Evolutionary conservation across 2,329 filamentous ascomycete species (phyloP), one percentile per base, ranked within the genome.

Genomic region (Calonectria multiphialidica): DNA sequence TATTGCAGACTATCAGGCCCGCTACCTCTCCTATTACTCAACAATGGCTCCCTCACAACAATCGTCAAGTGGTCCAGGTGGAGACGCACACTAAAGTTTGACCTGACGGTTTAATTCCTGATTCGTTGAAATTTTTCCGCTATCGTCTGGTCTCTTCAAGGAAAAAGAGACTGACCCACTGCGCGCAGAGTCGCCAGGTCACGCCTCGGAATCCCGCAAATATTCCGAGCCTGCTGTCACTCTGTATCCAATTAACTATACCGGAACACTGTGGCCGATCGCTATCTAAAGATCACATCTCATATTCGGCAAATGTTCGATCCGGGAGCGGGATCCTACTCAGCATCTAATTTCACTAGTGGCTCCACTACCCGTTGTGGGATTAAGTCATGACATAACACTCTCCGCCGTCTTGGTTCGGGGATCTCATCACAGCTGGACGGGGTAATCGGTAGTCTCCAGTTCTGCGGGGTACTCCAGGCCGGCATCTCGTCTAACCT

Each of bases 401-500:
- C n/a, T n/a, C n/a, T n/a, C n/a, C n/a, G n/a, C n/a, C n/a, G n/a
- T n/a, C n/a, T n/a, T n/a, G n/a, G n/a, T n/a, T n/a, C 30, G 33
- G 40, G 35, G 15, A 25, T 35, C 13, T 7, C n/a, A 21, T 35
- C 9, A 21, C 13, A 55, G 33, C n/a, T 42, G 16, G 4, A 45
- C 61, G 3, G 44, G 68, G 44, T 55, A 55, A 2, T 66, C 37
- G 5, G 28, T 45, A 3, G 61, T 61, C 33, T 69, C 59, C 8
- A 73, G 28, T 33, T 40, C 50, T 18, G 87, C 87, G 1, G 89
- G 88, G 77, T 90, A 90, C 76, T 80, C 73, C 59, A 90, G 82
- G 13, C 83, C 87, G 23, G 88, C 88, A 78, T 90, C 88, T 77
- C 80, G 82, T 75, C 90, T 82, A 33, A 85, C 85, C 79, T 87